phyloP scores from a whole-genome alignment of 345 rosid genomes.

The Gossypium raimondii region DNA sequence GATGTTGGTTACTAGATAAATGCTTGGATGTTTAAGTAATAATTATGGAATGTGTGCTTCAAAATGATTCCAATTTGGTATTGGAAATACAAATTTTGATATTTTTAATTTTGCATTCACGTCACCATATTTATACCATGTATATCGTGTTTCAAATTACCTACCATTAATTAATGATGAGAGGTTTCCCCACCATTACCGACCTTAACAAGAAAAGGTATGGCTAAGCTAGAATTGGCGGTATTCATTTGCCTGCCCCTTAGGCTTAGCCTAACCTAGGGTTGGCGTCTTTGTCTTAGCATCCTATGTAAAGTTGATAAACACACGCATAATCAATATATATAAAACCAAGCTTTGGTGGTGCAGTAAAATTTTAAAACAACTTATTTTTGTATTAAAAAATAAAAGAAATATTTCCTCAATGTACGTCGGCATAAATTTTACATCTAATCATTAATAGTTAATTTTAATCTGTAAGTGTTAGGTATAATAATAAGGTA shows the following conservation, averaged over 20 bases:
- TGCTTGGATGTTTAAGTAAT: too few species aligned
- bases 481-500: too few species aligned
- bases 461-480: too few species aligned
- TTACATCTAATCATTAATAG: not conserved
- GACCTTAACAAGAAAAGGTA: conserved; percentile 3
- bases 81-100: too few species aligned
- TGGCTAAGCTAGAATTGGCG: conserved; percentile 23
- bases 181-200: conserved; percentile 34
- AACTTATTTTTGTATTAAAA: too few species aligned
- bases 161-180: conserved; percentile 5
- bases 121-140: too few species aligned
- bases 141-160: not conserved
- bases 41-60: too few species aligned
- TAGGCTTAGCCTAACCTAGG: conserved; percentile 16
- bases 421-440: not conserved
- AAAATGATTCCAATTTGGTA: too few species aligned
- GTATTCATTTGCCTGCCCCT: conserved; percentile 7
- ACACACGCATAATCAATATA: not conserved
- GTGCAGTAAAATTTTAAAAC: too few species aligned
- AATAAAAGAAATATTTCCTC: not conserved
- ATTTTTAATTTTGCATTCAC: too few species aligned
- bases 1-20: too few species aligned
- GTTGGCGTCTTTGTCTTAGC: conserved; percentile 19
- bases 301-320: conserved; percentile 32
- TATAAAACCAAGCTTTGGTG: not conserved